These are phyloP conservation scores for Saturnispora hagleri DNA, from an alignment of 805 yeast genomes.

Conservation along the genomic window DNA sequence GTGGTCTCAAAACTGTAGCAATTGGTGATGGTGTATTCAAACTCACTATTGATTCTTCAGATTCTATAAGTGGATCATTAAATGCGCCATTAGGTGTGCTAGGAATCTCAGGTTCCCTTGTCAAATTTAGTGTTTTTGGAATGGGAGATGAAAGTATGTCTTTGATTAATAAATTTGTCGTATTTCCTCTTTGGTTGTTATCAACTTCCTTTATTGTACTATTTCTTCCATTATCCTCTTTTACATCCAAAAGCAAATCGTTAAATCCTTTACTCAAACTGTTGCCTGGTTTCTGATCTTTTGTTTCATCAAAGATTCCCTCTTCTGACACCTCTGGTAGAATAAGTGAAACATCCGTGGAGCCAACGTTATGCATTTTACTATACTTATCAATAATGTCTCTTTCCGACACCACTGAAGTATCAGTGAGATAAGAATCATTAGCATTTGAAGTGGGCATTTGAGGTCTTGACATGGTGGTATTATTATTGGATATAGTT, in stretches of 20 bases:
- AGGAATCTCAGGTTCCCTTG: not conserved
- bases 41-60: not conserved
- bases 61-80: not conserved
- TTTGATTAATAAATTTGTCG: not conserved
- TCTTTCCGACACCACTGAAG: not conserved
- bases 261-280: not conserved
- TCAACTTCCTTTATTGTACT: not conserved
- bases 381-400: conserved; percentile 6
- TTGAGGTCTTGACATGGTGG: not conserved
- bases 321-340: not conserved
- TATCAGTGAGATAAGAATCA: not conserved
- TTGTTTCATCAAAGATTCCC: not conserved
- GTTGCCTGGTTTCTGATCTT: not conserved
- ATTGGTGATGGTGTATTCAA: not conserved
- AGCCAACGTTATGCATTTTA: not conserved
- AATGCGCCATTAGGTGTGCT: not conserved
- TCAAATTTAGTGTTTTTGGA: not conserved
- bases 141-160: not conserved
- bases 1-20: not conserved
- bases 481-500: not conserved
- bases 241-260: not conserved
- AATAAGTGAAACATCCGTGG: not conserved
- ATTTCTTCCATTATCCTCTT: not conserved
- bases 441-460: not conserved
- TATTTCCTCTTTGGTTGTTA: not conserved